Evolutionary conservation across 2,329 filamentous ascomycete species (phyloP).

Genomic region (Colletotrichum australisinense): DNA sequence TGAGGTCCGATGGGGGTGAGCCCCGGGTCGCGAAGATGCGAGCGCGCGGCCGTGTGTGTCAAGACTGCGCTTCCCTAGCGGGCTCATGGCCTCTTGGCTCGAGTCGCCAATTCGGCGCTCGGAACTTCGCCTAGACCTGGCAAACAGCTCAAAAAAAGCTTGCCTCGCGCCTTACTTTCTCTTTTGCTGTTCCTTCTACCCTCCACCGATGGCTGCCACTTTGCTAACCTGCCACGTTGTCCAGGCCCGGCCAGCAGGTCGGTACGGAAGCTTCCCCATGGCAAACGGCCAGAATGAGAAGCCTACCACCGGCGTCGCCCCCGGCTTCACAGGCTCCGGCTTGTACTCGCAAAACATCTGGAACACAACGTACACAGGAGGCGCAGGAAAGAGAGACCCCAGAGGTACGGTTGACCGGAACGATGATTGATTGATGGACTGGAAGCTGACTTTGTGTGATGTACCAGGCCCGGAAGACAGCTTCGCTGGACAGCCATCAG

Average conservation of each 20-base stretch:
- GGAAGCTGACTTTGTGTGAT: conserved; percentile 43
- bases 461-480: conserved; percentile 19
- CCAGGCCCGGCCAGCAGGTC: conserved; percentile 51
- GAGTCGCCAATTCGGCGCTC: conserved; percentile 31
- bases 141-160: conserved; percentile 28
- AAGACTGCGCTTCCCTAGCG: conserved; percentile 47
- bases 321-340: conserved; percentile 48
- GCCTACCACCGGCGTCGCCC: conserved; percentile 46
- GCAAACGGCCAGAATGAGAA: conserved; percentile 45
- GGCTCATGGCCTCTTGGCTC: conserved; percentile 33
- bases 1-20: conserved; percentile 30
- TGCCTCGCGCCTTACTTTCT: conserved; percentile 23
- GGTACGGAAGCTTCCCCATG: conserved; percentile 52
- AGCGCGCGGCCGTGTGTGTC: conserved; percentile 48
- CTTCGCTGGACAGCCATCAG: conserved; percentile 60
- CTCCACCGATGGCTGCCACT: conserved; percentile 25
- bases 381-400: conserved; percentile 55
- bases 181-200: conserved; percentile 23
- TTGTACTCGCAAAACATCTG: conserved; percentile 51
- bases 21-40: conserved; percentile 38
- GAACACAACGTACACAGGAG: conserved; percentile 51
- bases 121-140: conserved; percentile 35
- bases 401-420: conserved; percentile 55
- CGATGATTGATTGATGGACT: background rate
- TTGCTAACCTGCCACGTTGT: conserved; percentile 33